Evolutionary conservation across 805 yeast genomes (phyloP).

Genomic region (Lachancea quebecensis): DNA sequence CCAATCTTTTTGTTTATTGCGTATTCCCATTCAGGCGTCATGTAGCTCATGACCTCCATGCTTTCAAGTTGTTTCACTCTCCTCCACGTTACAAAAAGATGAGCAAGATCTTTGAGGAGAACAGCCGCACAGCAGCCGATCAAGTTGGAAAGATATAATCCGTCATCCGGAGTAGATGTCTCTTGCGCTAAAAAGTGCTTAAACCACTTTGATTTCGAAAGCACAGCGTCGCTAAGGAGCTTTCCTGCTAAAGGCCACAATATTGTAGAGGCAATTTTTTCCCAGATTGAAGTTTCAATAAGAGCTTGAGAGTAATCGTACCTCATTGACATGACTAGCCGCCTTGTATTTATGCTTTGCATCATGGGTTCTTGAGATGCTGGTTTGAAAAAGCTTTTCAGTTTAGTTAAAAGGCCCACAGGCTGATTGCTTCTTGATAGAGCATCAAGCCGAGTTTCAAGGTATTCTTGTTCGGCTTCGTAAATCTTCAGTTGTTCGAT

Average conservation of each 20-base stretch:
- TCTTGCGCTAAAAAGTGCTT: background rate
- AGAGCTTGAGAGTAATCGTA: constrained; percentile 7
- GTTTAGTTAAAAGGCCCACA: background rate
- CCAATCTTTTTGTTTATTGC: constrained; percentile 5
- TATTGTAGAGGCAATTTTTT: constrained; percentile 1
- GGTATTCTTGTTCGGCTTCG: constrained; percentile 6
- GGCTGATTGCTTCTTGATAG: background rate
- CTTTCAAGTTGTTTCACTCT: constrained; percentile 18
- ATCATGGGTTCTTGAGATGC: background rate
- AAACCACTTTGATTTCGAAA: constrained; percentile 2
- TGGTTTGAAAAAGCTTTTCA: background rate
- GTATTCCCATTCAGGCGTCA: constrained; percentile 10
- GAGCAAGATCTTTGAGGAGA: constrained; percentile 12
- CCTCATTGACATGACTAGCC: background rate
- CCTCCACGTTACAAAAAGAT: constrained; percentile 13
- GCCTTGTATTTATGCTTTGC: background rate
- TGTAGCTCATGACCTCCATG: constrained; percentile 8
- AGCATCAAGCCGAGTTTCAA: background rate
- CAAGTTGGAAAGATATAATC: constrained; percentile 13
- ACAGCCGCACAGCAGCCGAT: constrained; percentile 22
- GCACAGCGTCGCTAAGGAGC: background rate
- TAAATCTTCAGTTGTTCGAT: constrained; percentile 4
- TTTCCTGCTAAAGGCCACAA: constrained; percentile 8
- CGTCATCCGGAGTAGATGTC: constrained; percentile 13
- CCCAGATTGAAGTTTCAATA: constrained; percentile 4